Percentiles rank a stretch among this genome's conserved stretches.
Conservation (phyloP, 139 green algal species). For the Diplosphaera chodatii region DNA sequence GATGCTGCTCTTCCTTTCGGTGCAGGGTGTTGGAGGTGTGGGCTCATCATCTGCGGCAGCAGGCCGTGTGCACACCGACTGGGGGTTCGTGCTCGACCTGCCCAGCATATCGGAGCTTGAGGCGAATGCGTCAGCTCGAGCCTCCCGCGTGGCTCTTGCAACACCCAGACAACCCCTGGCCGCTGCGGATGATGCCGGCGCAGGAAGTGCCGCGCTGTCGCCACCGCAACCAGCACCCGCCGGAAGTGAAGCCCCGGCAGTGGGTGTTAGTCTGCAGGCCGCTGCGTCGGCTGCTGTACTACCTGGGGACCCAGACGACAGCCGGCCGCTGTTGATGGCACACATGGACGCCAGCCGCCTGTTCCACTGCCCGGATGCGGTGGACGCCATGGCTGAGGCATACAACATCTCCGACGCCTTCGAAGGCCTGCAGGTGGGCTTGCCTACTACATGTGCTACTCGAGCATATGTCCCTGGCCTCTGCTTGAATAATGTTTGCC, state of each 20-base stretch:
- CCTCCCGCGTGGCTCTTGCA: no score
- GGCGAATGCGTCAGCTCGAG: neutral
- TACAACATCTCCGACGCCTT: neutral
- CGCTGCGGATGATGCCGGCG: no score
- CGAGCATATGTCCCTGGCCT: no score
- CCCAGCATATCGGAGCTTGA: neutral
- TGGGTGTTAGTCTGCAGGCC: no score
- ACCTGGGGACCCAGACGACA: neutral
- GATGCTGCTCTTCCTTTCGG: no score
- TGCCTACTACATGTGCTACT: neutral
- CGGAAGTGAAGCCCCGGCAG: no score
- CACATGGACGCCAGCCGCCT: neutral
- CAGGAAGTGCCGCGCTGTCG: no score
- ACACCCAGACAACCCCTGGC: no score
- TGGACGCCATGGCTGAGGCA: slow-evolving; percentile 2
- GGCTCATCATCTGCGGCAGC: no score
- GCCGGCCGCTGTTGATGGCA: neutral
- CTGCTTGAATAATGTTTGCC: no score
- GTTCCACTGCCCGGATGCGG: slow-evolving; percentile 1
- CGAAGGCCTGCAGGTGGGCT: slow-evolving; percentile 1
- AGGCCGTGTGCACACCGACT: no score
- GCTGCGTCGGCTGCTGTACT: neutral
- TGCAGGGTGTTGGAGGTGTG: neutral
- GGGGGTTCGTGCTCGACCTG: neutral
- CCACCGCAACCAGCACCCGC: no score